Evolutionary conservation across 352 stramenopile species (phyloP), one percentile per base, ranked within the genome.

Genomic region (Globisporangium emineosum): DNA sequence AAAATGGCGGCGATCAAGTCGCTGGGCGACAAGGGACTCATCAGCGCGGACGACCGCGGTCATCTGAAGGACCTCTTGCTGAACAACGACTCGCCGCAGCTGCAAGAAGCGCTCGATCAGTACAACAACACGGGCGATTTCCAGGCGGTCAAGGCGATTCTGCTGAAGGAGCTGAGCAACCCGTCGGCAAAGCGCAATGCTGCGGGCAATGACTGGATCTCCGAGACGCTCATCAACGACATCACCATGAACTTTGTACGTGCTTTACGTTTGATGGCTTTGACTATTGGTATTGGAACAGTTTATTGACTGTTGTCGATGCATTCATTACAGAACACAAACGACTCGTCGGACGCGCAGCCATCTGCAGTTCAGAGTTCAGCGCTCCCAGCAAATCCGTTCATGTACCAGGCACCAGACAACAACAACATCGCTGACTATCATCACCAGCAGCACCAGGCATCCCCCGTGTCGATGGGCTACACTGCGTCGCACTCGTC

Each of bases 1-100:
- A 93, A 93, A 56, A 93, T 93, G 84, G 84, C 82, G 58, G 84
- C 82, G 17, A 93, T 93, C 69, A 93, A 93, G 66, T 84, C 80
- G 57, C 63, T 93, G 3, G 74, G 80, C 3, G 81, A 91, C 62
- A 89, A 89, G 32, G 84, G 84, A 1, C 45, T 93, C 19, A 93
- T 93, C 51, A 86, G 72, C 23, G 79, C 76, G 25, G 81, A 89
- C 13, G 82, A 91, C 62, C 79, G 80, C 15, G 82, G 80, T 0
- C 78, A 90, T 47, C 30, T 93, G 50, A 93, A 93, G 59, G 84
- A 91, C 70, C 57, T 93, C 52, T 62, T 93, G 65, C 71, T 93
- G 13, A 91, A 93, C 71, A 89, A 85, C 52, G 82, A 93, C 71
- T 90, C 80, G 17, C 78, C 82, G 33, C 71, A 81, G 68, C 72